Conservation (phyloP, 1,284 basidiomycete genomes). For the Apiotrichum porosum region DNA sequence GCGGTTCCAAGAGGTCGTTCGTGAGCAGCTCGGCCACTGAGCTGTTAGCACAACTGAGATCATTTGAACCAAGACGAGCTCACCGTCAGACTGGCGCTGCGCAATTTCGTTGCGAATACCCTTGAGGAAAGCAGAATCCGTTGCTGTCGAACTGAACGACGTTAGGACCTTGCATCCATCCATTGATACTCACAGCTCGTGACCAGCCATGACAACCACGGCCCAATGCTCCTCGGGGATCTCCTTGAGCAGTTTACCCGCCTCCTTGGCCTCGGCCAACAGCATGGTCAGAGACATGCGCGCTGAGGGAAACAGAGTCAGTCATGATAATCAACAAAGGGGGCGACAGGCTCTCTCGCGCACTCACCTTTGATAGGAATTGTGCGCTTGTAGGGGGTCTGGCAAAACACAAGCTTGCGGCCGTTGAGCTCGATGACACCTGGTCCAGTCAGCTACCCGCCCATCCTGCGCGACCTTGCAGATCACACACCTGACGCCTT, state of each 20-base stretch:
- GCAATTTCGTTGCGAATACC: slow-evolving; percentile 25
- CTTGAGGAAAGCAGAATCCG: slow-evolving; percentile 30
- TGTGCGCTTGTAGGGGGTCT: slow-evolving; percentile 6
- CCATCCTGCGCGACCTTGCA: too few species aligned
- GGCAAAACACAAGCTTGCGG: slow-evolving; percentile 26
- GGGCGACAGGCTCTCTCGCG: too few species aligned
- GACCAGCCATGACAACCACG: slow-evolving; percentile 35
- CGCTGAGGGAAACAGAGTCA: too few species aligned
- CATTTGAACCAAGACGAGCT: background rate
- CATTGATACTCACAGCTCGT: slow-evolving; percentile 28
- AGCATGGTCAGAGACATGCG: slow-evolving; percentile 9
- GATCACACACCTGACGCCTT: background rate
- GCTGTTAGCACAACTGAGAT: background rate
- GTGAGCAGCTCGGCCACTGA: slow-evolving; percentile 16
- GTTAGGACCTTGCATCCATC: slow-evolving; percentile 13
- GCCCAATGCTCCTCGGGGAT: slow-evolving; percentile 33
- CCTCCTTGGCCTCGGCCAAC: slow-evolving; percentile 30
- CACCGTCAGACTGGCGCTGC: slow-evolving; percentile 19
- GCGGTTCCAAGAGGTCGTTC: slow-evolving; percentile 18
- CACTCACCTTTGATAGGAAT: slow-evolving; percentile 24
- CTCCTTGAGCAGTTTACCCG: slow-evolving; percentile 13
- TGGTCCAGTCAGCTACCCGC: background rate
- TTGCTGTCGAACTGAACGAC: too few species aligned
- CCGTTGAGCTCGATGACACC: slow-evolving; percentile 29
- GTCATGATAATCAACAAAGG: too few species aligned